Conservation (phyloP, 352 stramenopile species). For the Phytophthora pluvialis region DNA sequence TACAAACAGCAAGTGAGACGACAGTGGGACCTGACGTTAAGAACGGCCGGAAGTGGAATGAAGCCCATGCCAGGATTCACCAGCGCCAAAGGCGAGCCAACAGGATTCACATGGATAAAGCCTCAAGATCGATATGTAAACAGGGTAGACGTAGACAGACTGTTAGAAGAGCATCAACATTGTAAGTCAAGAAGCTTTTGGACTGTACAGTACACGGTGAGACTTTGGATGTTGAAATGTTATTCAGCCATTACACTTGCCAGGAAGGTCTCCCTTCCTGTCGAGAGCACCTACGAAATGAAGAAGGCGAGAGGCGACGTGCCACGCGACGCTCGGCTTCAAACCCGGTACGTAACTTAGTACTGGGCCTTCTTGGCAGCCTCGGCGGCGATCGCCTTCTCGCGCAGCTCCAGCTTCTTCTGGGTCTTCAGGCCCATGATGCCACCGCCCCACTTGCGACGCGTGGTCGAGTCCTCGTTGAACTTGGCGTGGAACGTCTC, state of each 20-base stretch:
- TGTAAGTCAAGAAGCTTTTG: background rate
- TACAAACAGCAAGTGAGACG: conserved; percentile 26
- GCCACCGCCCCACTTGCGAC: conserved; percentile 98
- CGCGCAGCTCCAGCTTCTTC: conserved; percentile 98
- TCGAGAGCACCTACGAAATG: conserved; percentile 36
- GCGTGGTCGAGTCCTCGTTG: conserved; percentile 93
- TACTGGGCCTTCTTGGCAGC: conserved; percentile 98
- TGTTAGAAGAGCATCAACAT: background rate
- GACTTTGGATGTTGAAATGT: conserved; percentile 32
- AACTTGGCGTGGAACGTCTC: conserved; percentile 96
- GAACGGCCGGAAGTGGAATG: background rate
- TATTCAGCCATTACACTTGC: conserved; percentile 52
- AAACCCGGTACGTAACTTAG: conserved; percentile 55
- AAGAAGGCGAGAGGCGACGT: conserved; percentile 16
- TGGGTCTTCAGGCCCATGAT: conserved; percentile 99
- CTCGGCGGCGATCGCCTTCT: conserved; percentile 97
- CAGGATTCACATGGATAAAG: conserved; percentile 13
- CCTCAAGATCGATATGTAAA: background rate
- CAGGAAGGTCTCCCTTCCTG: conserved; percentile 26
- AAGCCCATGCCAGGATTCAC: conserved; percentile 19
- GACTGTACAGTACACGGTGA: background rate
- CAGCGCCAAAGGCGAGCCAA: background rate
- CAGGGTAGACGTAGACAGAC: background rate
- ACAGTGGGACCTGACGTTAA: conserved; percentile 5
- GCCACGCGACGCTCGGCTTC: conserved; percentile 18